phyloP scores from a whole-genome alignment of 768 basidiomycete genomes.

The Leccinellum albellum region DNA sequence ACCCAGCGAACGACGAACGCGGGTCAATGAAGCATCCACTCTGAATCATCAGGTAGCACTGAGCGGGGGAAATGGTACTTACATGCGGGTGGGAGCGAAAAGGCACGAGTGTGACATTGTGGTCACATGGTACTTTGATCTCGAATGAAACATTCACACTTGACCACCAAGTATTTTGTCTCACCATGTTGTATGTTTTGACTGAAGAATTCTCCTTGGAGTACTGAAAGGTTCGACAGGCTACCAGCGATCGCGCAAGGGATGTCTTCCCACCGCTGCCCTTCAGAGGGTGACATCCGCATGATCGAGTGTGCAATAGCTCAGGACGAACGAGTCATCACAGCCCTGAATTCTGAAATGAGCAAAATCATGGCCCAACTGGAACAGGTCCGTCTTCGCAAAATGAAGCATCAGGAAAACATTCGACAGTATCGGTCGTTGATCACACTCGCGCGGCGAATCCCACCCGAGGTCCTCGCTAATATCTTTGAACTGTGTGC shows the following conservation, averaged over 20 bases:
- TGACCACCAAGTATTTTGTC: background rate
- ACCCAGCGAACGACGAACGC: conserved; percentile 47
- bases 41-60: conserved; percentile 70
- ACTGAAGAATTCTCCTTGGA: background rate
- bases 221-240: conserved; percentile 6
- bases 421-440: conserved; percentile 44
- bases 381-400: conserved; percentile 41
- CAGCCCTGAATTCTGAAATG: conserved; percentile 41
- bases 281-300: conserved; percentile 19
- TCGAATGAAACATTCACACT: background rate
- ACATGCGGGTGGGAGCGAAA: conserved; percentile 11
- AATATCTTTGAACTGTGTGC: conserved; percentile 52
- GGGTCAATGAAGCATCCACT: conserved; percentile 88
- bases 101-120: background rate
- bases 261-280: conserved; percentile 18
- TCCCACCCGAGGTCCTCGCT: conserved; percentile 53
- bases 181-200: conserved; percentile 8
- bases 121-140: conserved; percentile 10
- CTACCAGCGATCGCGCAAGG: conserved; percentile 6
- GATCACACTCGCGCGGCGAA: conserved; percentile 52
- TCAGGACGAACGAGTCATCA: conserved; percentile 41
- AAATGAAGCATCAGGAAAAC: conserved; percentile 38
- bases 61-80: conserved; percentile 12
- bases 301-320: conserved; percentile 22
- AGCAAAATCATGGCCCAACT: conserved; percentile 37